phyloP scores from a whole-genome alignment of 2,329 filamentous ascomycete genomes.

The Penicillium sp. region DNA sequence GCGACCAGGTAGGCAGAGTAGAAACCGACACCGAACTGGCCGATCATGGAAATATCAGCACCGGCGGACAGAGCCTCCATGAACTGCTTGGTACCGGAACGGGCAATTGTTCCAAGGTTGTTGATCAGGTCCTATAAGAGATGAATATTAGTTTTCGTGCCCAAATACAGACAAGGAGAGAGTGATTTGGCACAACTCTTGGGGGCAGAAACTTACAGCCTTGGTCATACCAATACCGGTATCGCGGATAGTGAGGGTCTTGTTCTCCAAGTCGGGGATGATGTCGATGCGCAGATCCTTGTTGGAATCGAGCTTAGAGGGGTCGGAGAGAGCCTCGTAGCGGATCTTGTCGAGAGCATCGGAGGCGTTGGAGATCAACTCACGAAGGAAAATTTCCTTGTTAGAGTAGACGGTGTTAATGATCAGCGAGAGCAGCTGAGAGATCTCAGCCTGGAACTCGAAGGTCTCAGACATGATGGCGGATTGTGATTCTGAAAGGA shows the following conservation, averaged over 20 bases:
- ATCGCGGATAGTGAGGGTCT: constrained; percentile 96
- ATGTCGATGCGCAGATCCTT: constrained; percentile 99
- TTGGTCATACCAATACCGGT: constrained; percentile 99
- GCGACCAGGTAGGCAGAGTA: constrained; percentile 99
- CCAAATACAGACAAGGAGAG: background rate
- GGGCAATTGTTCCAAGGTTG: constrained; percentile 99
- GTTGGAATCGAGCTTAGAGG: constrained; percentile 92
- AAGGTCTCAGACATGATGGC: constrained; percentile 89
- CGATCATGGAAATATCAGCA: constrained; percentile 99
- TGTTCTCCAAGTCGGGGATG: constrained; percentile 94
- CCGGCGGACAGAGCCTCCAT: constrained; percentile 99
- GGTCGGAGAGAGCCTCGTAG: constrained; percentile 96
- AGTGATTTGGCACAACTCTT: background rate
- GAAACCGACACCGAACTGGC: constrained; percentile 99
- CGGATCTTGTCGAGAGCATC: constrained; percentile 99
- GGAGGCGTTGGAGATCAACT: constrained; percentile 96
- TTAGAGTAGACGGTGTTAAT: constrained; percentile 99
- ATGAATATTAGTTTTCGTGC: background rate
- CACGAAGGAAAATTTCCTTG: constrained; percentile 99
- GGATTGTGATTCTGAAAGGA: constrained; percentile 18
- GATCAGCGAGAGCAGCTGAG: constrained; percentile 98
- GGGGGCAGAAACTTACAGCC: constrained; percentile 67
- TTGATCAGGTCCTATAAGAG: constrained; percentile 85
- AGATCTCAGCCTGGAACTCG: constrained; percentile 99
- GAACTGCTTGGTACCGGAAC: constrained; percentile 99